Evolutionary conservation across 202 grass and related monocot genomes (phyloP), one percentile per base, ranked within the genome.

Genomic region (Thinopyrum obtusiflorum): DNA sequence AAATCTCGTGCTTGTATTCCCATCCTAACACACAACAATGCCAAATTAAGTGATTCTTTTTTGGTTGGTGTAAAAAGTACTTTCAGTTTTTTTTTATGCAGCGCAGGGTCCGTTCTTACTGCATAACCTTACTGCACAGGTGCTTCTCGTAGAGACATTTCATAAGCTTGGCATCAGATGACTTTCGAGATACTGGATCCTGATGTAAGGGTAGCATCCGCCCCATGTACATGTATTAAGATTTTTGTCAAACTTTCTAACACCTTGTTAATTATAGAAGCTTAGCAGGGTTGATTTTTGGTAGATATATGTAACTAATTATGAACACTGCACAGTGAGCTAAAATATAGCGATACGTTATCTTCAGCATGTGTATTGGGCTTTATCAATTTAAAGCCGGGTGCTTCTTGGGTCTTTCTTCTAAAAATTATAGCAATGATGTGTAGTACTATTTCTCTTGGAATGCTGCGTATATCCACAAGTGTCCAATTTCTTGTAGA

Each of bases 71-170:
- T 28, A 35, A 17, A 47, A 44, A 53, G 12, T 10, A 12, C 14
- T 57, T 64, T 59, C 20, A 76, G 27, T 28, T 84, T 20, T 14
- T 14, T 82, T 14, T 82, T 72, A 7, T 27, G 44, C 36, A 55
- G 25, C 73, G 12, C 24, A 9, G 24, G 20, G 46, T 89, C 25
- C 2, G 1, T 46, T 29, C 5, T 29, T 32, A 36, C 6, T 53
- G 47, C 47, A 53, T 53, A 36, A 77, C 49, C 33, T 77, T 39
- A 71, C 62, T 65, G 6, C 29, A n/a, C 76, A 79, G 37, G 63
- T 78, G 77, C 37, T 71, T 78, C 12, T 14, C 70, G 28, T 76
- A 20, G 12, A 82, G 11, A 67, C 20, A 78, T 78, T 28, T 68
- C 79, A 0, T 49, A 55, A 53, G 44, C 29, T 76, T 23, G 26